Base-by-base conservation (phyloP, 2,329 filamentous ascomycete genomes). In the Diaporthe batatas region DNA sequence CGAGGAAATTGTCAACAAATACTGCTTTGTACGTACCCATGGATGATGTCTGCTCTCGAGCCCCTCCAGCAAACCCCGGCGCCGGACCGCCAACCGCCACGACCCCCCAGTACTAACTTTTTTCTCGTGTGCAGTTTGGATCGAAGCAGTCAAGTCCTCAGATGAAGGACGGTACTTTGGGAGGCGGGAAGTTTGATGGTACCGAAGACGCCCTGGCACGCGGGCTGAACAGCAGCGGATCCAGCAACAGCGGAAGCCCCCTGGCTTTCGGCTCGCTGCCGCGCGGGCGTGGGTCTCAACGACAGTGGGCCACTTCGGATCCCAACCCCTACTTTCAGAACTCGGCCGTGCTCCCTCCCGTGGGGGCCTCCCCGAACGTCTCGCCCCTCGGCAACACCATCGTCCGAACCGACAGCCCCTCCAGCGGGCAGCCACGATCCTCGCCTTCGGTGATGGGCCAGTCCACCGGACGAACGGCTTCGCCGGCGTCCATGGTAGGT, bases 1-100 rank as follows among this genome's bases (percentile, higher is more conserved):
- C 82, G 94, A 97, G 84, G 96, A 99, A 84, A 90, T 99, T 76
- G 93, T 99, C 83, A 95, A 97, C 87, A 98, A 97, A 87, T 99
- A 98, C 88, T 99, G 96, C 89, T 99, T 98, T 91, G 96, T 98
- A 96, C 91, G 96, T 97, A 89, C 89, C 80, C 83, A 83, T 76
- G 81, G 81, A 76, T 75, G 75, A 76, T 49, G 71, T 70, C 71
- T 62, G 67, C 68, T 70, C 72, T 53, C 44, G 58, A 59, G 55
- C 73, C 68, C 78, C 79, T 79, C 76, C 78, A 76, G 69, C 71
- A 73, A 74, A 73, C 47, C 62, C 72, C 73, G 74, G 76, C 74
- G 74, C 70, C 74, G 73, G 74, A 76, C 68, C 71, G 76, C 75
- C 77, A 76, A 54, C 73, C 55, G 47, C 23, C 67, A 74, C 76